Percentiles rank a stretch among this genome's conserved stretches.
phyloP scores from a whole-genome alignment of 2,329 filamentous ascomycete species.

The Ascochyta pisi region DNA sequence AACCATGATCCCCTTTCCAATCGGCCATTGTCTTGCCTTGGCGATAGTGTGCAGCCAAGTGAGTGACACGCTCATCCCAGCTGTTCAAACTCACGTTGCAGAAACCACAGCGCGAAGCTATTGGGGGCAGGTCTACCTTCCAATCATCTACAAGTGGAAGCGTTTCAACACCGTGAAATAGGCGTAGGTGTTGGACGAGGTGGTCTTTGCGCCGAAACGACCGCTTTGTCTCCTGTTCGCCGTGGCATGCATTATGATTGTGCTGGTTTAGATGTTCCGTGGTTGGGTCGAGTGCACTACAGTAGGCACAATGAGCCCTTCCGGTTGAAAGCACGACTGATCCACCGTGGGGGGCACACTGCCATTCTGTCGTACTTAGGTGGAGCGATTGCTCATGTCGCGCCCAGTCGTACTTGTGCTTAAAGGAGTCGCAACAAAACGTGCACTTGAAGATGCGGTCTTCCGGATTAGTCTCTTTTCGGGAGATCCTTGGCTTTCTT shows the following conservation, averaged over 20 bases:
- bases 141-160: slow-evolving; percentile 44
- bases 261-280: slow-evolving; percentile 26
- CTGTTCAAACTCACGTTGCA: slow-evolving; percentile 27
- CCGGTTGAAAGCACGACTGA: slow-evolving; percentile 58
- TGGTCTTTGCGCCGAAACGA: slow-evolving; percentile 44
- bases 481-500: slow-evolving; percentile 4
- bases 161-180: slow-evolving; percentile 33
- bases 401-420: slow-evolving; percentile 40
- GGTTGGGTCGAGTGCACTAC: slow-evolving; percentile 13
- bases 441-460: slow-evolving; percentile 35
- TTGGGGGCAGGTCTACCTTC: slow-evolving; percentile 31
- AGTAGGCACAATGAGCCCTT: slow-evolving; percentile 44
- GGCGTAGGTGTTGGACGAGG: slow-evolving; percentile 33
- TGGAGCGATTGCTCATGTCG: slow-evolving; percentile 41
- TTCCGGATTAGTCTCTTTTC: slow-evolving; percentile 10
- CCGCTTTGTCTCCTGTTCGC: slow-evolving; percentile 24
- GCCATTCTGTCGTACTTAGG: slow-evolving; percentile 36
- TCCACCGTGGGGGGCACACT: slow-evolving; percentile 24
- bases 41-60: slow-evolving; percentile 37
- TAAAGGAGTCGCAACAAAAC: slow-evolving; percentile 41
- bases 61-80: slow-evolving; percentile 34
- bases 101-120: slow-evolving; percentile 35
- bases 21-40: slow-evolving; percentile 32
- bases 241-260: slow-evolving; percentile 30
- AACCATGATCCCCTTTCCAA: slow-evolving; percentile 38